Percentiles rank a stretch among this genome's conserved stretches.
phyloP scores from a whole-genome alignment of 2,329 filamentous ascomycete genomes.

The Cercospora berteroae region DNA sequence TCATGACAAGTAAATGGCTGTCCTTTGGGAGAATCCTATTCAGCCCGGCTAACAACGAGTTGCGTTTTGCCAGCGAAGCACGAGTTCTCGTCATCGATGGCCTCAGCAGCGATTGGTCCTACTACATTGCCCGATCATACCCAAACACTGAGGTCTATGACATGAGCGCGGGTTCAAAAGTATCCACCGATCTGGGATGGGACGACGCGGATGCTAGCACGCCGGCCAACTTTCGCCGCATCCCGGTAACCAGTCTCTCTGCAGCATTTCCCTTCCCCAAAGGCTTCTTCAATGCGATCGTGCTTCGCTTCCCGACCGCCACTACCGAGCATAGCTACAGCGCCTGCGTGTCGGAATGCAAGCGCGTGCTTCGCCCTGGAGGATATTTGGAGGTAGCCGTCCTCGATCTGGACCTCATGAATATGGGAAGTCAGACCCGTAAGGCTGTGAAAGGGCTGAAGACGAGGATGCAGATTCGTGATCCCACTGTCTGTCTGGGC shows the following conservation, averaged over 20 bases:
- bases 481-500: conserved; percentile 60
- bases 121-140: conserved; percentile 79
- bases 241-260: conserved; percentile 62
- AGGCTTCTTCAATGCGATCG: conserved; percentile 72
- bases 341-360: conserved; percentile 70
- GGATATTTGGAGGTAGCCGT: conserved; percentile 77
- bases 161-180: conserved; percentile 26
- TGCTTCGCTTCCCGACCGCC: conserved; percentile 72
- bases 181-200: conserved; percentile 17
- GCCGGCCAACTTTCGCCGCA: conserved; percentile 68
- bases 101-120: conserved; percentile 87
- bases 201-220: conserved; percentile 27
- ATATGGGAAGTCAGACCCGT: conserved; percentile 72
- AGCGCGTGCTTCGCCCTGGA: conserved; percentile 72
- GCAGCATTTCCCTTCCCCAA: conserved; percentile 72
- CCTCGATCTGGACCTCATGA: conserved; percentile 76
- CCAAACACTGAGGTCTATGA: conserved; percentile 74
- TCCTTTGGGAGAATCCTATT: conserved; percentile 82
- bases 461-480: conserved; percentile 62
- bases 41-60: conserved; percentile 72
- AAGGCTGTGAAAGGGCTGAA: conserved; percentile 69
- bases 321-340: conserved; percentile 67
- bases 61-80: conserved; percentile 58
- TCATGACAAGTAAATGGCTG: conserved; percentile 85
- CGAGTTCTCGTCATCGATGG: conserved; percentile 76